These are phyloP conservation scores for Mortierella alpina DNA, from an alignment of 192 early-diverging fungal genomes.

Conservation along the genomic window DNA sequence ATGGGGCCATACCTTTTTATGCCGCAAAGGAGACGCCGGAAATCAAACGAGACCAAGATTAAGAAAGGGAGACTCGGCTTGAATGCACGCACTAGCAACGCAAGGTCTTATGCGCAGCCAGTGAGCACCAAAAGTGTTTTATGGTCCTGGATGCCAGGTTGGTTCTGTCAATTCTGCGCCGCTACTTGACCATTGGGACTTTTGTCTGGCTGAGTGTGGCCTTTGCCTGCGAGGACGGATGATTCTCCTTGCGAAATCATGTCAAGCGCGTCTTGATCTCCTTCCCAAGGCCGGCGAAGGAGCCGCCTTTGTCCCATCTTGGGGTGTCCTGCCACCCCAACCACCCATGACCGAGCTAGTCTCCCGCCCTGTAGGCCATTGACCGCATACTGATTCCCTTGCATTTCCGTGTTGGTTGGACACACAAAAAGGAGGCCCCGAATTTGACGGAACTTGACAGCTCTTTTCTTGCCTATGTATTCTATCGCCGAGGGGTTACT, in stretches of 20 bases:
- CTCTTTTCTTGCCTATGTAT: slow-evolving; percentile 40
- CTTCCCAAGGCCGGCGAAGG: slow-evolving; percentile 47
- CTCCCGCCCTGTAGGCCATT: slow-evolving; percentile 21
- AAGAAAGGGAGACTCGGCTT: slow-evolving; percentile 28
- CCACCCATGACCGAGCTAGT: slow-evolving; percentile 8
- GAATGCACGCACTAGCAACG: slow-evolving; percentile 18
- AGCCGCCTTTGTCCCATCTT: slow-evolving; percentile 19
- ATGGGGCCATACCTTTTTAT: slow-evolving; percentile 46
- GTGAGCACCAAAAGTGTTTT: background rate
- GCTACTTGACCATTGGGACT: background rate
- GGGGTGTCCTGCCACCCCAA: background rate
- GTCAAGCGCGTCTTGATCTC: slow-evolving; percentile 51
- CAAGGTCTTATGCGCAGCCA: background rate
- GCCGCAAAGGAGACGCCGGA: slow-evolving; percentile 22
- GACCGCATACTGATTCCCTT: slow-evolving; percentile 20
- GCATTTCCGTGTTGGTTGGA: slow-evolving; percentile 13
- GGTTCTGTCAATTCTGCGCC: background rate
- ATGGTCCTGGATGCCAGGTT: background rate
- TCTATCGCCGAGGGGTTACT: background rate
- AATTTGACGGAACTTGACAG: slow-evolving; percentile 54
- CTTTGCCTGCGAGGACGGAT: slow-evolving; percentile 24
- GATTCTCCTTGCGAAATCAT: slow-evolving; percentile 20
- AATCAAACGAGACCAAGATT: slow-evolving; percentile 25
- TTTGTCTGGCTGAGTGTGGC: slow-evolving; percentile 3
- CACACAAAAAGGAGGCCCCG: slow-evolving; percentile 47